Evolutionary conservation across 345 rosid species (phyloP).

Genomic region (Eucalyptus pumila): DNA sequence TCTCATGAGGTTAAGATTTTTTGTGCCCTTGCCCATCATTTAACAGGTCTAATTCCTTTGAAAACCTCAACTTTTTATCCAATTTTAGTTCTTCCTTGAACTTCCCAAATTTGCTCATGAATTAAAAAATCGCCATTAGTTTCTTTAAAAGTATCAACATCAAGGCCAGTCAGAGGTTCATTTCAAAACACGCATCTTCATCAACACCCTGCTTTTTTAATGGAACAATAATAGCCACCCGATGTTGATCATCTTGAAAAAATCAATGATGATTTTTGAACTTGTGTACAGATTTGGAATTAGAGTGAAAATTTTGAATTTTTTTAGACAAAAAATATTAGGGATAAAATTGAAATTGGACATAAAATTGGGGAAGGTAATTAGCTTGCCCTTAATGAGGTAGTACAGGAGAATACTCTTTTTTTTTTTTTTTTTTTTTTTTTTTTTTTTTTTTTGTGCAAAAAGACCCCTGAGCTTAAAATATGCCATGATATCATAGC

Average conservation of each 20-base stretch:
- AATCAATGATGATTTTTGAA: neutral
- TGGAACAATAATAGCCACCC: neutral
- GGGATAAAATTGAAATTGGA: too few species aligned
- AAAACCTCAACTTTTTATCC: neutral
- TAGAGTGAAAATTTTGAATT: neutral
- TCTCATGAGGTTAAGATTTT: neutral
- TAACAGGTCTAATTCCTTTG: neutral
- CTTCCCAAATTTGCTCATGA: neutral
- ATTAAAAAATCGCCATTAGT: rapidly evolving
- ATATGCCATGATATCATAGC: neutral
- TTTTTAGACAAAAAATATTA: neutral
- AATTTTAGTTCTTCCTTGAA: too few species aligned
- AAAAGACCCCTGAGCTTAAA: neutral
- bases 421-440: rapidly evolving
- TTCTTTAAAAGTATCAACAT: neutral
- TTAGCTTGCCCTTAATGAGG: too few species aligned
- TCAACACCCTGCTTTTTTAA: neutral
- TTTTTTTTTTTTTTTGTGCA: rapidly evolving
- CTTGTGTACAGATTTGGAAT: rapidly evolving
- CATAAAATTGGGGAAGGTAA: too few species aligned
- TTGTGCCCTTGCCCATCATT: neutral
- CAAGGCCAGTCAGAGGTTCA: rapidly evolving
- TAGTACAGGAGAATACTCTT: too few species aligned
- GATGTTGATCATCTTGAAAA: neutral
- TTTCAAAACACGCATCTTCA: neutral